These are phyloP conservation scores for Dendrobium chrysotoxum DNA, from an alignment of 106 monocot genomes.

Conservation along the genomic window DNA sequence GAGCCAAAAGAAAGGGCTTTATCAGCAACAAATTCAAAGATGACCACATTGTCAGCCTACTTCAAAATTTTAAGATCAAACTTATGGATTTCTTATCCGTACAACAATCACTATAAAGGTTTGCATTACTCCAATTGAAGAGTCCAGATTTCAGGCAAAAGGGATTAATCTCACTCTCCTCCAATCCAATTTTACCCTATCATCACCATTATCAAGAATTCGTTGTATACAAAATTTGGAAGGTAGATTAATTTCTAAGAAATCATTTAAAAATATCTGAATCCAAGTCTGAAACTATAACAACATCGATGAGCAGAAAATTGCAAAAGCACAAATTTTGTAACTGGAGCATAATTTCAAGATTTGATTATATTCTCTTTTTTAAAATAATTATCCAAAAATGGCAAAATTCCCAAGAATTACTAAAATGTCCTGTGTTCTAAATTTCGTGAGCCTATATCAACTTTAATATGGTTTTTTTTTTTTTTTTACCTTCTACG, in stretches of 20 bases:
- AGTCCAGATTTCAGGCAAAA: not conserved
- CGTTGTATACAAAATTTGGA: not conserved
- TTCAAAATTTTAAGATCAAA: not conserved
- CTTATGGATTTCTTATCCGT: not conserved
- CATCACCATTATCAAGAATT: not conserved
- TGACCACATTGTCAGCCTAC: not conserved
- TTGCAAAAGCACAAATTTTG: not conserved
- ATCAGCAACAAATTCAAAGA: not conserved
- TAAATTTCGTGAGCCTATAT: not conserved
- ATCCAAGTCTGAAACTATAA: not conserved
- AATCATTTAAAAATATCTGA: not conserved
- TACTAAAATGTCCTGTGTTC: not conserved
- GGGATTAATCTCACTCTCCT: not conserved
- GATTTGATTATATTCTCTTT: not conserved
- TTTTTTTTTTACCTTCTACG: not conserved
- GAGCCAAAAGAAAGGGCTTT: not conserved
- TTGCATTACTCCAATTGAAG: not conserved
- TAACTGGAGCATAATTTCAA: not conserved
- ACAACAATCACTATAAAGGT: not conserved
- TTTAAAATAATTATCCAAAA: not conserved
- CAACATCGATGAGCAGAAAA: not conserved
- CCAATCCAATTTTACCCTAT: not conserved
- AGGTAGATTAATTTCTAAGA: not conserved
- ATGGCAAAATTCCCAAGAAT: not conserved
- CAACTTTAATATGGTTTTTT: not conserved